Evolutionary conservation across 257 asterid species (phyloP), one percentile per base, ranked within the genome.

Genomic region (Osmanthus fragrans): DNA sequence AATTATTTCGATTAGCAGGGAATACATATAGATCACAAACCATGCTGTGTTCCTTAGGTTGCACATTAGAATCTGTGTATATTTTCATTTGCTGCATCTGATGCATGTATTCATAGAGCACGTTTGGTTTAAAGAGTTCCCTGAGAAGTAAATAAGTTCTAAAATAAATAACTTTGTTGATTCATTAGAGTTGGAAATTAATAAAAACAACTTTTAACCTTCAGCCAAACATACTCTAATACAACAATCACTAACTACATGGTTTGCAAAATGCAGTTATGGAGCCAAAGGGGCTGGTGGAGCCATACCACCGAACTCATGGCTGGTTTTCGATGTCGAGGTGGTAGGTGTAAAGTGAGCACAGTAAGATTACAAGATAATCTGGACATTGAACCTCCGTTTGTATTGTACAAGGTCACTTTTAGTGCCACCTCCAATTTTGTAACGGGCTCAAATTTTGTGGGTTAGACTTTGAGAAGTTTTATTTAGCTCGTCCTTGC

Each of bases 301-400:
- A 5, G 92, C 73, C 21, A 94, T 92, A 76, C 98, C 98, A 40
- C 92, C 94, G 34, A 94, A 94, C 73, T 42, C 99, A 12, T 88
- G 96, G 98, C 87, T 94, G 82, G 85, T 87, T 78, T 92, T 94
- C 76, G 97, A 94, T 73, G 99, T 94, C 60, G 98, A 92, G 91
- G 81, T 94, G 88, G 83, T 89, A 2, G 87, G 74, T 16, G 99
- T 88, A 7, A 88, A 87, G 54, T 94, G 85, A 89, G 79, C 0
- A 4, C 45, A 13, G 13, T 25, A 19, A 5, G 63, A 51, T 51
- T 51, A 4, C 63, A 51, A 51, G 63, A 51, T 19, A 51, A 51
- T 51, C 63, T 51, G 25, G 7, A 51, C 25, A 6, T 51, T 51
- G 63, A 51, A 51, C 23, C 63, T 51, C 19, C 18, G 6, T 51